Evolutionary conservation across 208 protist species (phyloP).

Genomic region (Leishmania major): DNA sequence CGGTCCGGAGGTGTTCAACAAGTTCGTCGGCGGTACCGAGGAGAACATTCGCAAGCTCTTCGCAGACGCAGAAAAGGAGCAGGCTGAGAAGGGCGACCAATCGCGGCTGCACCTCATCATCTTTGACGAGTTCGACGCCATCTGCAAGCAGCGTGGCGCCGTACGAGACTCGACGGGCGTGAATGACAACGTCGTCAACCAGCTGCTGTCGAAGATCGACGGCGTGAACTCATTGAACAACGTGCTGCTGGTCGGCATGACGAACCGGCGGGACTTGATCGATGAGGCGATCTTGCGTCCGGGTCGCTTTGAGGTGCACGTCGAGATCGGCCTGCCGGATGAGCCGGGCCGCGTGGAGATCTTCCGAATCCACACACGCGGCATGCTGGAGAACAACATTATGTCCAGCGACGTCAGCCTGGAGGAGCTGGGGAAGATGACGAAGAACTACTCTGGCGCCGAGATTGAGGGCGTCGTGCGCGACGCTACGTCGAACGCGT

Average conservation of each 20-base stretch:
- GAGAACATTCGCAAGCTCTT: conserved; percentile 99
- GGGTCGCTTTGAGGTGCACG: conserved; percentile 98
- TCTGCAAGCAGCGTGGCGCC: conserved; percentile 97
- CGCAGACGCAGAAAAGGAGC: conserved; percentile 96
- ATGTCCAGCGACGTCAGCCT: conserved; percentile 95
- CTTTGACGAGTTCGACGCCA: conserved; percentile 99
- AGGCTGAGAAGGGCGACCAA: conserved; percentile 92
- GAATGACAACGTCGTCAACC: conserved; percentile 99
- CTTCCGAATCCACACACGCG: conserved; percentile 98
- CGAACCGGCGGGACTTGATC: conserved; percentile 99
- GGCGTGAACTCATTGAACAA: conserved; percentile 99
- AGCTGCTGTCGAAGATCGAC: conserved; percentile 99
- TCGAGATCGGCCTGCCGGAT: conserved; percentile 98
- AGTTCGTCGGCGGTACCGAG: conserved; percentile 99
- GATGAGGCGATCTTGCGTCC: conserved; percentile 99
- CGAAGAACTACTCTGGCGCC: conserved; percentile 99
- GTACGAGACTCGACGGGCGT: conserved; percentile 96
- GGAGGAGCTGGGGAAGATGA: conserved; percentile 89
- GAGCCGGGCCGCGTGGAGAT: conserved; percentile 98
- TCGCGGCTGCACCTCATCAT: conserved; percentile 99
- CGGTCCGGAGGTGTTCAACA: conserved; percentile 99
- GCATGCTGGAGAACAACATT: conserved; percentile 91
- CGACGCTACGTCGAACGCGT: conserved; percentile 87
- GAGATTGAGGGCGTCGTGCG: conserved; percentile 95
- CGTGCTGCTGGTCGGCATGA: conserved; percentile 99